Evolutionary conservation across 495 filamentous ascomycete genomes (phyloP).

Genomic region (Penicillium simplicissimum): DNA sequence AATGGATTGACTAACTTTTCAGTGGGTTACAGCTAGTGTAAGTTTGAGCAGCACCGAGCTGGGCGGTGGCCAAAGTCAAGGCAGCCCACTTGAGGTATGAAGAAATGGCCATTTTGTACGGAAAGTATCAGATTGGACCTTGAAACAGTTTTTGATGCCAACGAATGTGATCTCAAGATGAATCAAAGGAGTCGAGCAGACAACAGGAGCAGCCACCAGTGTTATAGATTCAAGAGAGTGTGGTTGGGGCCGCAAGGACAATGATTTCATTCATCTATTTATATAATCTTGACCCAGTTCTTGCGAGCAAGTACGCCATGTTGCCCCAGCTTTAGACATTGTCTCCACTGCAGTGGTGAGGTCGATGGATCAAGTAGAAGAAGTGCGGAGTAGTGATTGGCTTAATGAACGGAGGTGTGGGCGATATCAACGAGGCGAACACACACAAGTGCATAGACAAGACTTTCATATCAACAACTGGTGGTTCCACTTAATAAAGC

Average conservation of each 20-base stretch:
- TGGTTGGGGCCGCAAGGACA: background rate
- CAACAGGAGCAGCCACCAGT: background rate
- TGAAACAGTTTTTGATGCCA: background rate
- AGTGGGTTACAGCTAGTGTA: constrained; percentile 70
- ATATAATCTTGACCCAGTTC: constrained; percentile 13
- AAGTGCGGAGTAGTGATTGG: constrained; percentile 15
- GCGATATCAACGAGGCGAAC: constrained; percentile 3
- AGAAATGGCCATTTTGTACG: constrained; percentile 11
- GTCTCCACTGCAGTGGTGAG: constrained; percentile 8
- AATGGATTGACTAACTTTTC: constrained; percentile 40
- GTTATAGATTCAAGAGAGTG: background rate
- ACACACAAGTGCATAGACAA: background rate
- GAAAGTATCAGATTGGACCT: background rate
- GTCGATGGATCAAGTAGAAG: constrained; percentile 10
- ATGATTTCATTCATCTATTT: constrained; percentile 12
- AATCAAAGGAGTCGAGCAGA: constrained; percentile 3
- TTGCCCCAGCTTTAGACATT: constrained; percentile 13
- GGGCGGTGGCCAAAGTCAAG: constrained; percentile 18
- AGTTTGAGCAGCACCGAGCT: constrained; percentile 65
- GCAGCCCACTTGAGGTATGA: constrained; percentile 29
- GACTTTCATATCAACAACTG: constrained; percentile 1
- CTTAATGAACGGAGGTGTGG: background rate
- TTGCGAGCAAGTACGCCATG: constrained; percentile 14
- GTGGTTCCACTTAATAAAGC: constrained; percentile 21
- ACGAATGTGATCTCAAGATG: background rate